Evolutionary conservation across 805 yeast genomes (phyloP).

Genomic region (Kazachstania africana): DNA sequence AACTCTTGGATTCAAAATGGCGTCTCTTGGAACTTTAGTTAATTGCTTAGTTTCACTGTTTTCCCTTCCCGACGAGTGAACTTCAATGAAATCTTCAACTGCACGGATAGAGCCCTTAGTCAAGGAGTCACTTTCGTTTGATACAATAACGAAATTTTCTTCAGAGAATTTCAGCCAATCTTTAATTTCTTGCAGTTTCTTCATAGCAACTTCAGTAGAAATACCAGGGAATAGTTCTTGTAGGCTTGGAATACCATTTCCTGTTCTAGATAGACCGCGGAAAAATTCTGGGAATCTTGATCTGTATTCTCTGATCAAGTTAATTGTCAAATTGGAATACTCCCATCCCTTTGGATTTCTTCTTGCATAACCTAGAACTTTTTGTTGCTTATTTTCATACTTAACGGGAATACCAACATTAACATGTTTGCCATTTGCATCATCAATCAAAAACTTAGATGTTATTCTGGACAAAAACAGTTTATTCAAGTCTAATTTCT

Average conservation of each 20-base stretch:
- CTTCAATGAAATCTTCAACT: slow-evolving; percentile 51
- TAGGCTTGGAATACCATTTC: slow-evolving; percentile 19
- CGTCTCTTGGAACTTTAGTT: slow-evolving; percentile 74
- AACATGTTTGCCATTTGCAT: slow-evolving; percentile 37
- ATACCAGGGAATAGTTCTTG: slow-evolving; percentile 28
- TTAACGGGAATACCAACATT: slow-evolving; percentile 80
- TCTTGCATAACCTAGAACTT: slow-evolving; percentile 80
- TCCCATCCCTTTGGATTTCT: slow-evolving; percentile 66
- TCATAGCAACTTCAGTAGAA: slow-evolving; percentile 18
- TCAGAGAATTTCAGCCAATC: slow-evolving; percentile 39
- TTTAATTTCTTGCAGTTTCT: slow-evolving; percentile 21
- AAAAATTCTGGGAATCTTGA: slow-evolving; percentile 53
- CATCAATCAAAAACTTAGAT: slow-evolving; percentile 53
- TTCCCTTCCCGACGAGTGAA: slow-evolving; percentile 34
- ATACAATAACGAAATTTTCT: slow-evolving; percentile 47
- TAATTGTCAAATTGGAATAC: slow-evolving; percentile 63
- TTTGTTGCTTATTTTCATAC: slow-evolving; percentile 64
- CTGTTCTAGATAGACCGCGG: slow-evolving; percentile 25
- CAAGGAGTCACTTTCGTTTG: slow-evolving; percentile 68
- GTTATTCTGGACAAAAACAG: slow-evolving; percentile 68
- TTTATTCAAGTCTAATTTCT: slow-evolving; percentile 43
- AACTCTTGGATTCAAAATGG: slow-evolving; percentile 63
- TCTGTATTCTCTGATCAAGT: slow-evolving; percentile 50
- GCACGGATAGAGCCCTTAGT: slow-evolving; percentile 52
- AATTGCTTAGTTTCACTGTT: slow-evolving; percentile 43